phyloP scores from a whole-genome alignment of 208 protist genomes.

The Leishmania mexicana region DNA sequence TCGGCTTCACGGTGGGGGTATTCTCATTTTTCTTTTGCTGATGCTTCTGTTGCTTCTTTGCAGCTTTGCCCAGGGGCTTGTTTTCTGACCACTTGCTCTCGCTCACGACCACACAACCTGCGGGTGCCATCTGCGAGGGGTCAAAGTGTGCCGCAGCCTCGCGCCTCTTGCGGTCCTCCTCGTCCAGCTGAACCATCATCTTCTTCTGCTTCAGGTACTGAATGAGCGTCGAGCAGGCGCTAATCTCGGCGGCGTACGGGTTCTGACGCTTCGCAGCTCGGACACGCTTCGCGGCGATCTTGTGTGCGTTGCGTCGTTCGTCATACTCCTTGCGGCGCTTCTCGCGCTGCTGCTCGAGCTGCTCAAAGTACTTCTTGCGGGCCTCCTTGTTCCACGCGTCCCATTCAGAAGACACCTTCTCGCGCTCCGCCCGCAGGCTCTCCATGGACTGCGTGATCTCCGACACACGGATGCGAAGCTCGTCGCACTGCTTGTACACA shows the following conservation, averaged over 20 bases:
- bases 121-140: slow-evolving; percentile 47
- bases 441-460: slow-evolving; percentile 65
- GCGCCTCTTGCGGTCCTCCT: slow-evolving; percentile 46
- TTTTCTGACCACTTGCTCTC: slow-evolving; percentile 58
- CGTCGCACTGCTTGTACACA: slow-evolving; percentile 64
- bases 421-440: slow-evolving; percentile 39
- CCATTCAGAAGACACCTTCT: slow-evolving; percentile 48
- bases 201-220: slow-evolving; percentile 74
- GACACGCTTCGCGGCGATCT: slow-evolving; percentile 53
- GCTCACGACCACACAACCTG: slow-evolving; percentile 70
- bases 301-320: slow-evolving; percentile 60
- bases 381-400: slow-evolving; percentile 71
- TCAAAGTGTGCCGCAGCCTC: slow-evolving; percentile 74
- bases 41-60: slow-evolving; percentile 40
- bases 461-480: slow-evolving; percentile 39
- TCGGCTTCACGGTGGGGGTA: slow-evolving; percentile 1
- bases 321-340: slow-evolving; percentile 48
- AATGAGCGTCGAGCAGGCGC: slow-evolving; percentile 54
- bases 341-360: slow-evolving; percentile 62
- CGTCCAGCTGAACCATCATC: slow-evolving; percentile 61
- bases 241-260: slow-evolving; percentile 65
- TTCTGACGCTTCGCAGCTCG: slow-evolving; percentile 64
- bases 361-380: slow-evolving; percentile 56
- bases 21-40: slow-evolving; percentile 29
- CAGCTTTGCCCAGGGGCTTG: slow-evolving; percentile 27